Percentiles rank a stretch among this genome's conserved stretches.
These are phyloP conservation scores for Suillus weaverae DNA, from an alignment of 768 basidiomycete species.

Conservation along the genomic window DNA sequence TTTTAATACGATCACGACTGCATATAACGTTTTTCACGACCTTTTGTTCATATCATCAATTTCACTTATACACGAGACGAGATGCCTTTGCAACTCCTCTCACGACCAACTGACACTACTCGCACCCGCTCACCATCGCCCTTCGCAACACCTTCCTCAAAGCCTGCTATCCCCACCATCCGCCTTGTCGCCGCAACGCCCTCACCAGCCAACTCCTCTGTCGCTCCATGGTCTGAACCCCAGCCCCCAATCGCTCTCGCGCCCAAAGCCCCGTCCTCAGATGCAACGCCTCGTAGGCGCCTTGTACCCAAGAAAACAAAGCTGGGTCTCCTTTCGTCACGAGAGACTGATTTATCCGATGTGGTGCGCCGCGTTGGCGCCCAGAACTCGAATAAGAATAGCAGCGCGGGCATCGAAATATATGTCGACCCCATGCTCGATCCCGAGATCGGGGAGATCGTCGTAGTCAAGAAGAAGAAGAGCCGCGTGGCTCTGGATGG, in stretches of 20 bases:
- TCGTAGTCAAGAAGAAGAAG: slow-evolving; percentile 79
- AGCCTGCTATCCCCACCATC: slow-evolving; percentile 55
- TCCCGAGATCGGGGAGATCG: slow-evolving; percentile 65
- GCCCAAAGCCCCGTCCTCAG: slow-evolving; percentile 21
- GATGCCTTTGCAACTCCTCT: slow-evolving; percentile 32
- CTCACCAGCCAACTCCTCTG: slow-evolving; percentile 37
- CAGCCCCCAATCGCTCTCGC: slow-evolving; percentile 26
- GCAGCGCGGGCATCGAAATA: slow-evolving; percentile 65
- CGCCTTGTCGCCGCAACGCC: slow-evolving; percentile 70
- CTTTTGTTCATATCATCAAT: slow-evolving; percentile 10
- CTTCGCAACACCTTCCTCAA: slow-evolving; percentile 27
- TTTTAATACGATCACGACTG: slow-evolving; percentile 27
- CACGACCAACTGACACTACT: slow-evolving; percentile 29
- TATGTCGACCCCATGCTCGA: slow-evolving; percentile 65
- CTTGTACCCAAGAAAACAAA: slow-evolving; percentile 78
- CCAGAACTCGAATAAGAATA: slow-evolving; percentile 17
- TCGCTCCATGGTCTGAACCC: slow-evolving; percentile 23
- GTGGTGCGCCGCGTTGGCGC: slow-evolving; percentile 53
- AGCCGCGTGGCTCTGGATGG: slow-evolving; percentile 60
- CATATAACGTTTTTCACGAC: slow-evolving; percentile 25
- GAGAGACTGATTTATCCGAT: slow-evolving; percentile 56
- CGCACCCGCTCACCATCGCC: slow-evolving; percentile 30
- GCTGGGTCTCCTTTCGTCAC: slow-evolving; percentile 45
- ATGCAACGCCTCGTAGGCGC: slow-evolving; percentile 38
- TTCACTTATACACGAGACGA: slow-evolving; percentile 6